A percentile compares a stretch with the other conserved stretches of the same genome.
These are phyloP conservation scores for Lojkania enalia DNA, from an alignment of 2,329 filamentous ascomycete genomes.

Conservation along the genomic window DNA sequence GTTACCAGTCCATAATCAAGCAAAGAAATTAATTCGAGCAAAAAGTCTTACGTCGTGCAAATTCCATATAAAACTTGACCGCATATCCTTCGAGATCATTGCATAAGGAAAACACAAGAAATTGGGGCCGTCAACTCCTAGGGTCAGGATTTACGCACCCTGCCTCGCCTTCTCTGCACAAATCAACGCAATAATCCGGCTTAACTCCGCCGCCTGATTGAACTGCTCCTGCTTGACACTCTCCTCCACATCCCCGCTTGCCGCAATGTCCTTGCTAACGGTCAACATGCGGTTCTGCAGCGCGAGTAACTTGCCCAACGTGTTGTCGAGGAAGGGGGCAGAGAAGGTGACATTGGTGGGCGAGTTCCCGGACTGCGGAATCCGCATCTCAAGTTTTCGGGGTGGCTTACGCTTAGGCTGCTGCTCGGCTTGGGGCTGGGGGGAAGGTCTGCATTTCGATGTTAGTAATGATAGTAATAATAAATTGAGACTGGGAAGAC, in stretches of 20 bases:
- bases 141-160: slow-evolving; percentile 38
- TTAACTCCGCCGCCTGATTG: slow-evolving; percentile 53
- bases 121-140: too few relatives aligned
- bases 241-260: slow-evolving; percentile 50
- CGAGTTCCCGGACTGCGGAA: slow-evolving; percentile 41
- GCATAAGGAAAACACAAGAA: too few relatives aligned
- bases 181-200: slow-evolving; percentile 55
- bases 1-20: too few relatives aligned
- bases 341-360: slow-evolving; percentile 52
- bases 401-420: slow-evolving; percentile 46
- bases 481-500: slow-evolving; percentile 12
- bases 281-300: slow-evolving; percentile 56
- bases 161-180: slow-evolving; percentile 58
- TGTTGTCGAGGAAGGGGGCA: slow-evolving; percentile 58
- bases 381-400: slow-evolving; percentile 55
- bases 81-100: too few relatives aligned
- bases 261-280: slow-evolving; percentile 51
- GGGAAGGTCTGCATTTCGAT: slow-evolving; percentile 23
- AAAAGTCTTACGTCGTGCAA: too few relatives aligned
- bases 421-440: slow-evolving; percentile 17
- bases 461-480: slow-evolving; percentile 13
- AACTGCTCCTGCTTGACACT: slow-evolving; percentile 55
- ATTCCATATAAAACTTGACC: too few relatives aligned
- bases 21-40: too few relatives aligned
- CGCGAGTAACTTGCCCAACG: slow-evolving; percentile 53